phyloP scores from a whole-genome alignment of 2,329 filamentous ascomycete species.

The Beauveria australis region DNA sequence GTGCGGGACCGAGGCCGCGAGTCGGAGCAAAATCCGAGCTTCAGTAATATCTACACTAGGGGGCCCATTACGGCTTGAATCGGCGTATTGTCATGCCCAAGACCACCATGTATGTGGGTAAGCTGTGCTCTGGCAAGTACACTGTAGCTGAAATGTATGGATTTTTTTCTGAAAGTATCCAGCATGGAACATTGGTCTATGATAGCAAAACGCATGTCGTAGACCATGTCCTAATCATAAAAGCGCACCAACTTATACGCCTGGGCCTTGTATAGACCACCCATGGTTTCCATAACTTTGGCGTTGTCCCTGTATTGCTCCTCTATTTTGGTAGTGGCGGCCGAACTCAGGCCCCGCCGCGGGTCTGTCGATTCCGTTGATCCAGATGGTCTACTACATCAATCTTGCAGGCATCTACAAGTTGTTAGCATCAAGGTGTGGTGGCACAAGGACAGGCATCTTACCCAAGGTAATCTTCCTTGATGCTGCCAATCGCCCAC shows the following conservation, averaged over 20 bases:
- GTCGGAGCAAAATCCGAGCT: background rate
- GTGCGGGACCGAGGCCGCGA: background rate
- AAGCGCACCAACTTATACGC: background rate
- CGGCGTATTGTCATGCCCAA: background rate
- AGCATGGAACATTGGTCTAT: background rate
- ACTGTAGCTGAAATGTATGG: background rate
- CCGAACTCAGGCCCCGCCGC: background rate
- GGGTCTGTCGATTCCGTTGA: background rate
- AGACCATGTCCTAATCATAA: background rate
- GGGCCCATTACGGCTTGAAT: background rate
- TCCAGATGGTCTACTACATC: background rate
- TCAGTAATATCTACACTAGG: background rate
- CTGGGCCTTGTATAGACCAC: background rate
- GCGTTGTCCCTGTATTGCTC: background rate
- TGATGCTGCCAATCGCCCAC: slow-evolving; percentile 96
- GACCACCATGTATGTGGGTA: background rate
- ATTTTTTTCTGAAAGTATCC: background rate
- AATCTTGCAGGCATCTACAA: slow-evolving; percentile 17
- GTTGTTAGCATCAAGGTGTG: slow-evolving; percentile 12
- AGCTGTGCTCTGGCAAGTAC: background rate
- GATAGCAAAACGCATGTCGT: background rate
- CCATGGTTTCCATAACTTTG: background rate
- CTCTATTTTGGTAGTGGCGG: background rate
- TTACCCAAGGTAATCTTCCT: slow-evolving; percentile 68
- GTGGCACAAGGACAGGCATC: background rate